Base-by-base conservation (phyloP, 1,284 basidiomycete genomes). In the Heterobasidion parviporum region DNA sequence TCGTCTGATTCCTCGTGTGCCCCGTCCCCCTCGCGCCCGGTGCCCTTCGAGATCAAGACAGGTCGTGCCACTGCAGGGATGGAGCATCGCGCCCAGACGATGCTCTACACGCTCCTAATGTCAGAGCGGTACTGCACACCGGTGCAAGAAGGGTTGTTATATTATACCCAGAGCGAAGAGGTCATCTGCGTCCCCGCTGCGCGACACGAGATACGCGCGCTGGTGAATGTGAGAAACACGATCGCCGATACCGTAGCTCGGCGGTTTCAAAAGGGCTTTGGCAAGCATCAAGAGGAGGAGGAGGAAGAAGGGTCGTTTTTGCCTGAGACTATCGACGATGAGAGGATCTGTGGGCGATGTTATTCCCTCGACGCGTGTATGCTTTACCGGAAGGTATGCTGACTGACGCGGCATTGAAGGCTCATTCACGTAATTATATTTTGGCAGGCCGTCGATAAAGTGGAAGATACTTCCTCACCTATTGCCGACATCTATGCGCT, bases 31-130 rank as follows among this genome's bases (percentile, higher is more conserved):
- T 50, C 57, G 1, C 56, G 57, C 14, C 83, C 85, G 0, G 79
- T 88, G 64, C 93, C 96, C 1, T 83, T 99, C 50, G 97, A 99
- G 70, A 92, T 99, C 72, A 99, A 99, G 73, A 99, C 96, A 0
- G 96, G 97, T 1, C 76, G 88, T 53, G 70, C 86, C 1, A 72
- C 83, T 33, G 84, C 84, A 10, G 82, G 87, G 2, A 85, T 95
- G 80, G 92, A 96, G 62, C 97, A 99, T 69, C 87, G 94, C 46
- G 97, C 97, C 0, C 96, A 99, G 71, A 99, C 97, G 1, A 95
- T 98, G 87, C 74, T 99, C 6, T 99, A 99, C 67, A 98, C 94
- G 0, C 76, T 99, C 12, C 80, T 99, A 7, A 86, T 95, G 67
- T 82, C 85, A 38, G 95, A 99, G 65, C 82, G 94, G 12, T 98